Evolutionary conservation across 2,329 filamentous ascomycete species (phyloP).

Genomic region (Coniochaeta hoffmannii): DNA sequence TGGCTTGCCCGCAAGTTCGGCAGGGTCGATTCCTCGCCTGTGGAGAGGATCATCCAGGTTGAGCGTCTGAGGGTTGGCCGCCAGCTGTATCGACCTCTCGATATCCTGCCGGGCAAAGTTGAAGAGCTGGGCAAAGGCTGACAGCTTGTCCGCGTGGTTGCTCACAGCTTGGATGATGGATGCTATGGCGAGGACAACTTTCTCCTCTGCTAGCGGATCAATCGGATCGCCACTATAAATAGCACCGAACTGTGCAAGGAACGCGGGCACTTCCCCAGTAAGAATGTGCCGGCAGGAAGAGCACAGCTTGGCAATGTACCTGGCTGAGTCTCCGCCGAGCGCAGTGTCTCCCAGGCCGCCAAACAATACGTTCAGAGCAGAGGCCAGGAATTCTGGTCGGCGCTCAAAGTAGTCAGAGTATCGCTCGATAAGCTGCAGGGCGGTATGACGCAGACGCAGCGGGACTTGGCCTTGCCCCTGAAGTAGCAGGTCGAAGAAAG

Average conservation of each 20-base stretch:
- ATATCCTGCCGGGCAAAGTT: constrained; percentile 56
- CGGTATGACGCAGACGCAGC: constrained; percentile 57
- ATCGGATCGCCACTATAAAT: constrained; percentile 52
- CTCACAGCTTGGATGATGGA: constrained; percentile 67
- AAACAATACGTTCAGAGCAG: constrained; percentile 69
- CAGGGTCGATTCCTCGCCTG: constrained; percentile 8
- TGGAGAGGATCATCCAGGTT: constrained; percentile 14
- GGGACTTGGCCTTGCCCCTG: constrained; percentile 47
- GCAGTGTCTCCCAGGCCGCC: constrained; percentile 54
- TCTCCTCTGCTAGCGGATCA: constrained; percentile 64
- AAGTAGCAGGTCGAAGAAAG: constrained; percentile 48
- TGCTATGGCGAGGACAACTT: constrained; percentile 65
- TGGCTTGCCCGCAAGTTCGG: constrained; percentile 6
- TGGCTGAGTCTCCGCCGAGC: constrained; percentile 62
- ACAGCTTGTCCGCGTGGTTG: constrained; percentile 45
- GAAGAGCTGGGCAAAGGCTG: constrained; percentile 50
- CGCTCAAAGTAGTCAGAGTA: constrained; percentile 73
- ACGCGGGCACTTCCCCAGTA: constrained; percentile 58
- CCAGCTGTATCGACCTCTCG: constrained; percentile 31
- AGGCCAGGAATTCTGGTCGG: constrained; percentile 58
- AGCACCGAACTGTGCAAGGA: constrained; percentile 64
- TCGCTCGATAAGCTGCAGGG: constrained; percentile 61
- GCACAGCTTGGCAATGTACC: constrained; percentile 67
- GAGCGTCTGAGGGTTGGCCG: constrained; percentile 18
- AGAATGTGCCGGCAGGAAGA: constrained; percentile 66